Evolutionary conservation across 2,329 filamentous ascomycete species (phyloP).

Genomic region (Ramularia endophylla): DNA sequence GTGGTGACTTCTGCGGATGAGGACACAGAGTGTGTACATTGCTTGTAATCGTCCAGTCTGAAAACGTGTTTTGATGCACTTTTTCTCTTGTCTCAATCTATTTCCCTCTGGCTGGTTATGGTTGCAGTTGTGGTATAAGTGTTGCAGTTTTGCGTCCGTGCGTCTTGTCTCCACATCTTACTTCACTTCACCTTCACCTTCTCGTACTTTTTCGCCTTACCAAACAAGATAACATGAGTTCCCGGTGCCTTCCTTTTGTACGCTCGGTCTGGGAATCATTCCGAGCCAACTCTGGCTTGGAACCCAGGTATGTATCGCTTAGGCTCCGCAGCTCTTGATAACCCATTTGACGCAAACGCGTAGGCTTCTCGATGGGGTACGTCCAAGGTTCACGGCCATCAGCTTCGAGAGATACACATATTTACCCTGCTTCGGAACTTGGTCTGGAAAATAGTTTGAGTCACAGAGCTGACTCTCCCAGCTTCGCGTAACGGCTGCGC

Average conservation of each 20-base stretch:
- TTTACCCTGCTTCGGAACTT: no score
- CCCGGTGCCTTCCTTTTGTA: constrained; percentile 26
- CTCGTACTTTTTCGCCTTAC: constrained; percentile 1
- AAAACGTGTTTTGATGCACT: no score
- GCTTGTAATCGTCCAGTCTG: no score
- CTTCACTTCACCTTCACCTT: constrained; percentile 3
- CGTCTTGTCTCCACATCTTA: not conserved
- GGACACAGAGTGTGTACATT: no score
- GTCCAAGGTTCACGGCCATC: not conserved
- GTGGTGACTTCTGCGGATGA: no score
- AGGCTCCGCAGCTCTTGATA: constrained; percentile 1
- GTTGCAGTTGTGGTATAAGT: no score
- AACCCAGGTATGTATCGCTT: constrained; percentile 62
- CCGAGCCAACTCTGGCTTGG: constrained; percentile 75
- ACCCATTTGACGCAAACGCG: not conserved
- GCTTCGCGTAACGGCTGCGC: constrained; percentile 62
- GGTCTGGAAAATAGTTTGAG: no score
- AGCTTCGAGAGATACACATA: no score
- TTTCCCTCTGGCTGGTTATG: no score
- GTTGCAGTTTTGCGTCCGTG: no score
- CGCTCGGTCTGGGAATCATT: constrained; percentile 54
- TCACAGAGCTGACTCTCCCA: constrained; percentile 37
- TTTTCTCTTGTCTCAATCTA: no score
- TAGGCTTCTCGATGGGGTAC: constrained; percentile 36
- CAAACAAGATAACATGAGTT: constrained; percentile 13